Base-by-base conservation (phyloP, 768 basidiomycete genomes). In the Russula vinacea region DNA sequence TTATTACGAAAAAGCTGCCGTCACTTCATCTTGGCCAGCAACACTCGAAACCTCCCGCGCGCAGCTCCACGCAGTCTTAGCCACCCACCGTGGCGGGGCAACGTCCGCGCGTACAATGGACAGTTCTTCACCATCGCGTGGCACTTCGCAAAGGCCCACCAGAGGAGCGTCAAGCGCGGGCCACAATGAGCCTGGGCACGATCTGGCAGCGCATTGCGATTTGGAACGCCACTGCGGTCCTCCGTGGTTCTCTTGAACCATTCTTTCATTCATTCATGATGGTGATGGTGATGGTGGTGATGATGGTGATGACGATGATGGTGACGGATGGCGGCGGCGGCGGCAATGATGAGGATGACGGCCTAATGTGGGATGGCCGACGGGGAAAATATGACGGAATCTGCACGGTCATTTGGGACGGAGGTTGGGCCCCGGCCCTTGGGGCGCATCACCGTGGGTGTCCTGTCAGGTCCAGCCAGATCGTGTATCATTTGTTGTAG, bases 231-330 rank as follows among this genome's bases (percentile, higher is more conserved):
- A 65, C 14, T 61, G 64, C 19, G 64, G 64, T 16, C 5, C 54
- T 22, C 64, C 64, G 10, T 65, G 64, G 64, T 65, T 65, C 59
- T 65, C 64, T 33, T 65, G 59, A 65, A 49, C 14, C 55, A 17
- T 42, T 55, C 54, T n/a, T 40, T 54, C 53, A 11, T 8, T 44
- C 17, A 14, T 35, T 22, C 6, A n/a, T 11, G 19, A 53, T 37
- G n/a, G 35, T 16, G 33, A 11, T 35, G 33, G 35, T 26, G 16
- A 40, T 22, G 39, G 17, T 24, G 53, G 22, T 10, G 47, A 14
- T 10, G 47, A n/a, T 29, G 29, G 29, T 29, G 29, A 29, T 29
- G 29, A 29, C 5, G 29, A n/a, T n/a, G 29, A 29, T 29, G 2
- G 29, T 29, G 29, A 29, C n/a, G n/a, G n/a, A 5, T 11, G 11